Conservation (phyloP, 2,329 filamentous ascomycete genomes). For the Fusarium goolgardi region DNA sequence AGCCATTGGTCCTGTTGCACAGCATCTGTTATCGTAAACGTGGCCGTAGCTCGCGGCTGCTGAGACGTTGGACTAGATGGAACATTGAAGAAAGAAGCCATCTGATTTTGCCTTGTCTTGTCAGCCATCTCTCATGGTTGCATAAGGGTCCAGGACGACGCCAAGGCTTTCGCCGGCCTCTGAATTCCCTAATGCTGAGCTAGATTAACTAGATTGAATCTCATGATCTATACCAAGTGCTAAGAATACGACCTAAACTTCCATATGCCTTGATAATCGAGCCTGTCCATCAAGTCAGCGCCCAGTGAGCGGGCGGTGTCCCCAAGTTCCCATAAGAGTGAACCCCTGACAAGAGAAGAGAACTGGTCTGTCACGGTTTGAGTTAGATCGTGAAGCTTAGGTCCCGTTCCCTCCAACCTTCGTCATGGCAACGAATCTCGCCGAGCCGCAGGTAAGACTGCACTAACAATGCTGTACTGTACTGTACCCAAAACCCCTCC, state of each 20-base stretch:
- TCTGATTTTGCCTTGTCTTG: slow-evolving; percentile 10
- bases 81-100: slow-evolving; percentile 18
- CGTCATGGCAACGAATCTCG: slow-evolving; percentile 44
- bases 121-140: slow-evolving; percentile 34
- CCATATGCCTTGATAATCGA: slow-evolving; percentile 13
- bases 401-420: slow-evolving; percentile 30
- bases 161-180: slow-evolving; percentile 18
- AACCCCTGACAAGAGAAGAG: slow-evolving; percentile 9
- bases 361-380: slow-evolving; percentile 21
- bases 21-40: slow-evolving; percentile 25
- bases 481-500: slow-evolving; percentile 1
- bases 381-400: slow-evolving; percentile 36
- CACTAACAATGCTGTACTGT: background rate
- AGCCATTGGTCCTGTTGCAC: slow-evolving; percentile 22
- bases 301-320: slow-evolving; percentile 11
- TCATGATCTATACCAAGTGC: slow-evolving; percentile 10
- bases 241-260: slow-evolving; percentile 19
- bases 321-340: background rate
- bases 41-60: slow-evolving; percentile 18
- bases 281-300: slow-evolving; percentile 8
- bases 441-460: slow-evolving; percentile 27
- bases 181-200: background rate
- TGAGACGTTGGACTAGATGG: slow-evolving; percentile 23
- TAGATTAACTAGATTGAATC: slow-evolving; percentile 1
- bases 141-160: slow-evolving; percentile 33